A percentile compares a stretch with the other conserved stretches of the same genome.
phyloP scores from a whole-genome alignment of 2,329 filamentous ascomycete genomes.

The Cercospora zeae-maydis region DNA sequence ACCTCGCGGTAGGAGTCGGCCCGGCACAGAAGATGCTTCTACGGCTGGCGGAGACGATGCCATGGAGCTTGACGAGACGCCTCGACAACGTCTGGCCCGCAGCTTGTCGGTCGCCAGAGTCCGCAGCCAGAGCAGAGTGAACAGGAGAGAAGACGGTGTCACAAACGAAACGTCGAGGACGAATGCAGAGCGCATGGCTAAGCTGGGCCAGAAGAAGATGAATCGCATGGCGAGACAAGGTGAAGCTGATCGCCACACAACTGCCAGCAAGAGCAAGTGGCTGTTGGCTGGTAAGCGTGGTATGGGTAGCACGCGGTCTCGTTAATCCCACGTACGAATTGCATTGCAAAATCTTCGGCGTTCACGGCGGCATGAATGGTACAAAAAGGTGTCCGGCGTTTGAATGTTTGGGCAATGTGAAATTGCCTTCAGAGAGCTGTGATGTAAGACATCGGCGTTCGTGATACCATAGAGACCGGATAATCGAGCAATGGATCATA shows the following conservation, averaged over 20 bases:
- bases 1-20: conserved; percentile 65
- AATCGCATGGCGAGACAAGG: conserved; percentile 96
- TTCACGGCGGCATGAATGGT: conserved; percentile 4
- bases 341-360: conserved; percentile 9
- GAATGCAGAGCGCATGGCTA: conserved; percentile 82
- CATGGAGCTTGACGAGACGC: conserved; percentile 63
- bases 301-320: conserved; percentile 71
- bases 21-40: conserved; percentile 48
- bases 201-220: conserved; percentile 96
- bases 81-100: conserved; percentile 50
- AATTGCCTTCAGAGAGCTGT: neutral
- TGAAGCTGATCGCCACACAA: conserved; percentile 89
- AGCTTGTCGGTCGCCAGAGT: conserved; percentile 61
- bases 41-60: conserved; percentile 48
- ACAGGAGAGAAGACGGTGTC: conserved; percentile 75
- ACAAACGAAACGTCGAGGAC: conserved; percentile 61
- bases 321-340: conserved; percentile 9
- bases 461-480: neutral
- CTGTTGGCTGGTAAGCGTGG: conserved; percentile 90
- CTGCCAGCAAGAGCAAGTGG: conserved; percentile 80
- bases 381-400: conserved; percentile 4
- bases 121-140: conserved; percentile 59
- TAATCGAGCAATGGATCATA: neutral
- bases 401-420: neutral
- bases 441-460: neutral